Conservation (phyloP, 129 eudicot species). For the Flaveria ramosissima region DNA sequence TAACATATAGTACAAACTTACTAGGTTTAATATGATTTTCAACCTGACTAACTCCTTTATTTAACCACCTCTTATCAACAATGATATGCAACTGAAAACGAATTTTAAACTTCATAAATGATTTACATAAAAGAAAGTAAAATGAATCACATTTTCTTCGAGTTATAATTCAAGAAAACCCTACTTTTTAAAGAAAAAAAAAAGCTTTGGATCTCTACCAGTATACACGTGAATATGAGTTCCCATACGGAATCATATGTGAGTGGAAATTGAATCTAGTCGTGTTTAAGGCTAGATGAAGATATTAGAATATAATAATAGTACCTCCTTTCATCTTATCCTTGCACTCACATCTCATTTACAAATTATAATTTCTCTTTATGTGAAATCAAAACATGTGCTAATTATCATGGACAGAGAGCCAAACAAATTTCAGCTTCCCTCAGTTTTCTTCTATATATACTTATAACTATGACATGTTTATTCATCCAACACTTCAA, state of each 20-base stretch:
- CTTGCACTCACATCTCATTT: constrained; percentile 13
- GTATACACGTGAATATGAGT: not conserved
- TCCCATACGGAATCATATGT: not conserved
- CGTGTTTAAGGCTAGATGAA: constrained; percentile 16
- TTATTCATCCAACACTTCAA: not conserved
- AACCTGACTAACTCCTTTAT: too few relatives aligned
- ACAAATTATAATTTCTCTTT: not conserved
- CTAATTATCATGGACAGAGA: constrained; percentile 12
- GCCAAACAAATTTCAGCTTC: constrained; percentile 14
- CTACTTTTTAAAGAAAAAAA: too few relatives aligned
- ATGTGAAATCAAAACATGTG: not conserved
- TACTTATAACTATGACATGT: not conserved
- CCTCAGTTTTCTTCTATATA: constrained; percentile 1
- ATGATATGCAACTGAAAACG: too few relatives aligned
- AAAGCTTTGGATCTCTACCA: too few relatives aligned
- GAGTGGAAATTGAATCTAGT: constrained; percentile 25
- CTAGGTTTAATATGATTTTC: too few relatives aligned
- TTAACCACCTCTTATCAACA: too few relatives aligned
- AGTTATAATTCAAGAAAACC: too few relatives aligned
- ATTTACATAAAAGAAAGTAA: too few relatives aligned
- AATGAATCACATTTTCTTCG: too few relatives aligned
- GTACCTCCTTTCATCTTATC: not conserved
- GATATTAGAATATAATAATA: constrained; percentile 25
- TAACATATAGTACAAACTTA: too few relatives aligned
- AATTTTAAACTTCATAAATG: too few relatives aligned